Evolutionary conservation across 1,284 basidiomycete species (phyloP).

Genomic region (Trichosporon asahii): DNA sequence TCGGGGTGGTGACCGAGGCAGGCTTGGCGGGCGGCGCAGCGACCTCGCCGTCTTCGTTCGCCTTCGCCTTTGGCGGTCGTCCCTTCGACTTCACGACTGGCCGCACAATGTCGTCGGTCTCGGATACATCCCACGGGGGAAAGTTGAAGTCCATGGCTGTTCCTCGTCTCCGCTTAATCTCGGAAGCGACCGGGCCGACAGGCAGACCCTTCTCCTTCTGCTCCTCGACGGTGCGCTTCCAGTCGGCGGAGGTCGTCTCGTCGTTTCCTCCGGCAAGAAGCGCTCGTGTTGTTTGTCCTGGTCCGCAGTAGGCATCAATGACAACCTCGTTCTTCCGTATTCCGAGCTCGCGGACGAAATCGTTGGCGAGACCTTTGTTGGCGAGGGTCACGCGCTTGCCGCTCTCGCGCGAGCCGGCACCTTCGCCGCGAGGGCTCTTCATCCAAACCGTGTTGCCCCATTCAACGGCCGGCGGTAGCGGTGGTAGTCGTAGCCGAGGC

Average conservation of each 20-base stretch:
- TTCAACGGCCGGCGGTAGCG: slow-evolving; percentile 28
- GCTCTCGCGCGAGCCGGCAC: slow-evolving; percentile 11
- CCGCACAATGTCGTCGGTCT: not conserved
- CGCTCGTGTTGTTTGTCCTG: slow-evolving; percentile 36
- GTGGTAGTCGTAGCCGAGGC: slow-evolving; percentile 35
- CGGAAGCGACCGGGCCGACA: not conserved
- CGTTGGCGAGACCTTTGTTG: slow-evolving; percentile 27
- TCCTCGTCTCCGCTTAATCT: not conserved
- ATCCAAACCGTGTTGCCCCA: slow-evolving; percentile 21
- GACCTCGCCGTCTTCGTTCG: not conserved
- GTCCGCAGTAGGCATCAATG: slow-evolving; percentile 37
- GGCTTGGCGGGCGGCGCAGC: not conserved
- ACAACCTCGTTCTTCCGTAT: slow-evolving; percentile 39
- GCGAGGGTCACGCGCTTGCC: slow-evolving; percentile 30
- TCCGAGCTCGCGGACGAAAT: slow-evolving; percentile 38
- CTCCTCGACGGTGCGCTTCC: slow-evolving; percentile 16
- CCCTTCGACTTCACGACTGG: not conserved
- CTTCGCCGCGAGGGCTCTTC: not conserved
- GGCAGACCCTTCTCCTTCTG: not conserved
- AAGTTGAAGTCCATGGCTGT: slow-evolving; percentile 6
- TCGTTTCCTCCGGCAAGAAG: slow-evolving; percentile 35
- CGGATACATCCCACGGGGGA: slow-evolving; percentile 13
- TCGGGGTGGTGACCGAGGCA: slow-evolving; percentile 11
- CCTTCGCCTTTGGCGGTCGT: not conserved
- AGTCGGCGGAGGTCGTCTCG: slow-evolving; percentile 20